Conservation (phyloP, 164 flowering plant genomes). For the Warburgia ugandensis region DNA sequence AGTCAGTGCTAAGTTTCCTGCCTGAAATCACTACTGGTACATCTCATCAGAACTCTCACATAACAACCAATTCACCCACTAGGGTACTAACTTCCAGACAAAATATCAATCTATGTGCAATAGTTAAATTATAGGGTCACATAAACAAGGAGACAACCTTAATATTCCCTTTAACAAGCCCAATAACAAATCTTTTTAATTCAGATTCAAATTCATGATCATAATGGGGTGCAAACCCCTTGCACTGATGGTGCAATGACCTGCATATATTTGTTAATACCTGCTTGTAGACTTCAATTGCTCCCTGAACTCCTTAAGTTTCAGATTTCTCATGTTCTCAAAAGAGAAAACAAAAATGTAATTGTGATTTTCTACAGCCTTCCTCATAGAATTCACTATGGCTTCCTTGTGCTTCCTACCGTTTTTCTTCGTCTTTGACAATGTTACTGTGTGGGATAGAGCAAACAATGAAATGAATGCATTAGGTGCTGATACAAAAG, state of each 20-base stretch:
- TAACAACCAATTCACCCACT: no score
- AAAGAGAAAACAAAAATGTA: conserved; percentile 63
- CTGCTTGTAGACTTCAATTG: conserved; percentile 64
- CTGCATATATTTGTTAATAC: conserved; percentile 16
- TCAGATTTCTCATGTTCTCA: conserved; percentile 91
- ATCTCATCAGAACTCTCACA: no score
- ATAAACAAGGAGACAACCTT: neutral
- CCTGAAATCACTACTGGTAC: no score
- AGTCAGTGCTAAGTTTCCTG: no score
- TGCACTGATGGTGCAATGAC: no score
- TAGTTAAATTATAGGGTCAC: no score
- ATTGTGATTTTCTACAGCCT: conserved; percentile 55
- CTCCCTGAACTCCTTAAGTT: conserved; percentile 83
- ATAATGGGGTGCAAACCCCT: no score
- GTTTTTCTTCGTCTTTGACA: conserved; percentile 90
- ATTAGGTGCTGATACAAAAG: neutral
- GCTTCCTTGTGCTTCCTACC: conserved; percentile 80
- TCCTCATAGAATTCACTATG: conserved; percentile 54
- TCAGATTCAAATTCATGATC: no score
- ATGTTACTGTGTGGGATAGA: conserved; percentile 45
- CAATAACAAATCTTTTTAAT: neutral
- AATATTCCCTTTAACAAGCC: neutral
- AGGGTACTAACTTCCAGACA: no score
- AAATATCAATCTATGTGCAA: no score
- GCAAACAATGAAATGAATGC: neutral